These are phyloP conservation scores for Rhododendron kiyosumense DNA, from an alignment of 148 eudicot species.

Conservation along the genomic window DNA sequence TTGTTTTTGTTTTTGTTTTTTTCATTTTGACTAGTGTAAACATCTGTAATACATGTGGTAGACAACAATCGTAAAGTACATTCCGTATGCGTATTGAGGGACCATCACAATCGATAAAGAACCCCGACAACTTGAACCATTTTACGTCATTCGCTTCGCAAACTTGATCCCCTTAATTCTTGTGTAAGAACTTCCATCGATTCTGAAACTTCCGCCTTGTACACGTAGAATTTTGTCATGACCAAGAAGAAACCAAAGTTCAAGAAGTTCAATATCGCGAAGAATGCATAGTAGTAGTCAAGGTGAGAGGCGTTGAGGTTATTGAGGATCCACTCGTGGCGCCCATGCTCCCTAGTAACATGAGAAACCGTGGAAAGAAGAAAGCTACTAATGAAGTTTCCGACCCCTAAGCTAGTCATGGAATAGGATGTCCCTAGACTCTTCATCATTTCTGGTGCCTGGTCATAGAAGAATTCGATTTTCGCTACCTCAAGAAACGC, in stretches of 20 bases:
- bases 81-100: neutral
- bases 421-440: conserved; percentile 11
- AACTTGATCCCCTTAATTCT: neutral
- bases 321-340: conserved; percentile 19
- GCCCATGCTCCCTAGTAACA: conserved; percentile 10
- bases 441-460: conserved; percentile 14
- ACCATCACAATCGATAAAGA: neutral
- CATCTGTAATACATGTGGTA: neutral
- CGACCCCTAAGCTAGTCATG: conserved; percentile 16
- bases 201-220: conserved; percentile 18
- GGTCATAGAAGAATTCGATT: conserved; percentile 12
- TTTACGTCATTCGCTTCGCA: neutral
- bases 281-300: conserved; percentile 18
- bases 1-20: neutral
- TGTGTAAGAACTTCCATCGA: conserved; percentile 11
- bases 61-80: neutral
- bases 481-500: conserved; percentile 4
- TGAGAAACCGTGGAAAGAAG: conserved; percentile 16
- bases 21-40: neutral
- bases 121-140: neutral
- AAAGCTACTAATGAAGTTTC: conserved; percentile 18
- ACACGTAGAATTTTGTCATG: conserved; percentile 8
- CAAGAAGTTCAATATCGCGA: conserved; percentile 9
- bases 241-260: conserved; percentile 19
- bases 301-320: conserved; percentile 23